These are phyloP conservation scores for Penstemon eatonii DNA, from an alignment of 257 asterid species.

Conservation along the genomic window DNA sequence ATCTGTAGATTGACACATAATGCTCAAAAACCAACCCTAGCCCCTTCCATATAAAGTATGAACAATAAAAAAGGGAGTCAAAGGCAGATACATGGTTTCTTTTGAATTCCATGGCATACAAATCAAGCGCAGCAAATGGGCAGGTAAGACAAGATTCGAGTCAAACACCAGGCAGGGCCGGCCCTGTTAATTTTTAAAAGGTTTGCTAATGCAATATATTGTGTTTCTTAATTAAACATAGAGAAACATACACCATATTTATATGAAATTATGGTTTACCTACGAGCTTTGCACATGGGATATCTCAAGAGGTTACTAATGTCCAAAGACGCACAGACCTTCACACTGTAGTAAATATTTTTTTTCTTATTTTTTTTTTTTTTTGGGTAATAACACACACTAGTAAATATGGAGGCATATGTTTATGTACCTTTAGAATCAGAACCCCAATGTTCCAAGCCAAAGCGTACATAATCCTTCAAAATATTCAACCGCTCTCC, in stretches of 20 bases:
- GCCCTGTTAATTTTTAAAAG: too few relatives aligned
- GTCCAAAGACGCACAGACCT: not conserved
- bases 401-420: not conserved
- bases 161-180: too few relatives aligned
- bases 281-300: not conserved
- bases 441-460: conserved; percentile 99
- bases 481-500: conserved; percentile 73
- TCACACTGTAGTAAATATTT: too few relatives aligned
- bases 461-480: conserved; percentile 78
- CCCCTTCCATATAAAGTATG: not conserved
- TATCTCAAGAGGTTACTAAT: not conserved
- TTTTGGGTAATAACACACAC: not conserved
- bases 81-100: not conserved
- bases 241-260: too few relatives aligned
- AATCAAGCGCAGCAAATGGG: too few relatives aligned
- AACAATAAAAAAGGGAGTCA: not conserved
- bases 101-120: not conserved
- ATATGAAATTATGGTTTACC: too few relatives aligned
- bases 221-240: too few relatives aligned
- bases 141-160: too few relatives aligned
- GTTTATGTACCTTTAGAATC: conserved; percentile 73
- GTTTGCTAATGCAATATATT: too few relatives aligned
- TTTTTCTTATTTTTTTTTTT: too few relatives aligned
- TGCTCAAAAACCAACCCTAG: not conserved
- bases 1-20: not conserved